Evolutionary conservation across 208 protist species (phyloP), one percentile per base, ranked within the genome.

Genomic region (Trypanosoma brucei): DNA sequence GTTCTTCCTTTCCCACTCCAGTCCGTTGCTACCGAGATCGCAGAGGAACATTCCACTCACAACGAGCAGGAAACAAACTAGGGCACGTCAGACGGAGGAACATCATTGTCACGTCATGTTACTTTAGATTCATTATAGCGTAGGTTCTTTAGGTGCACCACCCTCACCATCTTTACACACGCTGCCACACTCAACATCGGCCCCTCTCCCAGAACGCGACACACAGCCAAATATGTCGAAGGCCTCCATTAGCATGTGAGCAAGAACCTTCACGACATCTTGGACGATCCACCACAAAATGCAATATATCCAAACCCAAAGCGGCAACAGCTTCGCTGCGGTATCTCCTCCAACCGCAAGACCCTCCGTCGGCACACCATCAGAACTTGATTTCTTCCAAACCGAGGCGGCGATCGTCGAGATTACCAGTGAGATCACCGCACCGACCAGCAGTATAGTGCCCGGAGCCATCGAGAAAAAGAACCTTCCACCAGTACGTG

Each of bases 241-340:
- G 30, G 67, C 70, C 56, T 88, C 68, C 76, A 95, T 83, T 56
- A 83, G 48, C 39, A 78, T 65, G 74, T 89, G 85, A 42, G 65
- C 37, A 48, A 89, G n/a, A 35, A 95, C 81, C 84, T 95, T 95
- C 56, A 82, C 52, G 48, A 75, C 58, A 57, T 95, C 89, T 73
- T 95, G 89, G 42, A 92, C 70, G n/a, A 92, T 37, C 86, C 86
- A 95, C 86, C 86, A 93, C 64, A 93, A 66, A 22, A 95, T 72
- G 72, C 89, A 93, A 75, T 95, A 93, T 61, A 92, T 82, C 89
- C 89, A 95, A 57, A 93, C 78, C 83, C 81, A 92, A 65, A 95
- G 72, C 40, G 90, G 84, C 61, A 87, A 70, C 60, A 92, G 75
- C 53, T 66, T 84, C 60, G 92, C 69, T 14, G 62, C 42, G 52